Evolutionary conservation across 2,329 filamentous ascomycete species (phyloP).

Genomic region (Hymenoscyphus scutula): DNA sequence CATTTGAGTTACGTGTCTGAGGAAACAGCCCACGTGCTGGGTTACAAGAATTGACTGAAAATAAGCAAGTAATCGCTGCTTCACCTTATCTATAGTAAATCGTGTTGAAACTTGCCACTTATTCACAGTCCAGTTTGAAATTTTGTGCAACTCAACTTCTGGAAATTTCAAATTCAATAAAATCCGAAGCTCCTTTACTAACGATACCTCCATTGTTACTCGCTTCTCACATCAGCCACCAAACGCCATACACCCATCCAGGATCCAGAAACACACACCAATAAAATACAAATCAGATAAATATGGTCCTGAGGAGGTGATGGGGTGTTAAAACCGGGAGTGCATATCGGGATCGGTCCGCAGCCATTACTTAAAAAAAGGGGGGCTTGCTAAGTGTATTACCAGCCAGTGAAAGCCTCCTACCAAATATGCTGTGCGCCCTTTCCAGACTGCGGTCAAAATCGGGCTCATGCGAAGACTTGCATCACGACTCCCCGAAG

Average conservation of each 20-base stretch:
- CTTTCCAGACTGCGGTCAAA: background rate
- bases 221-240: background rate
- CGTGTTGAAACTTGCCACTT: no score
- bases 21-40: no score
- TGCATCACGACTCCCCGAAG: background rate
- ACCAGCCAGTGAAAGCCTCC: background rate
- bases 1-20: background rate
- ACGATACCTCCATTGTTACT: background rate
- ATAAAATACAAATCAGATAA: no score
- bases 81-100: background rate
- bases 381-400: background rate
- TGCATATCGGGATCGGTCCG: background rate
- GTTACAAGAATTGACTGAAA: no score
- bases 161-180: background rate
- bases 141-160: no score
- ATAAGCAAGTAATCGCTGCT: background rate
- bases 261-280: no score
- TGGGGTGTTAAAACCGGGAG: background rate
- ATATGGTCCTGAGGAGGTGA: background rate
- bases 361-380: background rate
- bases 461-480: background rate
- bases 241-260: background rate
- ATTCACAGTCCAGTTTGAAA: no score
- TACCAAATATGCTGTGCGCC: background rate
- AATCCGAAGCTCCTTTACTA: background rate